phyloP scores from a whole-genome alignment of 139 green algal species.

The Tetraselmis chui region DNA sequence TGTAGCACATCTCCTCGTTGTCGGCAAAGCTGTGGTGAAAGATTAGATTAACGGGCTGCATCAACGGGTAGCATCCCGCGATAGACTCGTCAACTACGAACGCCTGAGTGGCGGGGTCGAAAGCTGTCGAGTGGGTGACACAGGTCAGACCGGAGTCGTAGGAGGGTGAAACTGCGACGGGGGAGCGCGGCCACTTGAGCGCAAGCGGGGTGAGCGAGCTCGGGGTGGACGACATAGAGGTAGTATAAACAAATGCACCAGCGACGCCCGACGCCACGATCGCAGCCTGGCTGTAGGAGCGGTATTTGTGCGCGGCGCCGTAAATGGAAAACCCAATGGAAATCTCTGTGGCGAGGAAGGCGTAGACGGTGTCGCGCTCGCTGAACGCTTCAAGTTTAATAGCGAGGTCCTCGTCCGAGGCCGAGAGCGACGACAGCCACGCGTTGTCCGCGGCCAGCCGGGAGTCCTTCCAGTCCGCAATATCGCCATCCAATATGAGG shows the following conservation, averaged over 20 bases:
- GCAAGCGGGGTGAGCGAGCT: not conserved
- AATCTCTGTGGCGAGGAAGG: not conserved
- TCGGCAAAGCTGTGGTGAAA: not conserved
- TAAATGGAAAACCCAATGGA: not conserved
- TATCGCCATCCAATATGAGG: not conserved
- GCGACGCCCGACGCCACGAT: not conserved
- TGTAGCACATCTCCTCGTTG: not conserved
- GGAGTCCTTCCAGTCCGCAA: not conserved
- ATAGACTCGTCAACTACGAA: not conserved
- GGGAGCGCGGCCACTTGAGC: not conserved
- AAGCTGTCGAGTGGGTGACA: not conserved
- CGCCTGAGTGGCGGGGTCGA: not conserved
- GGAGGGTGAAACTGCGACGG: not conserved
- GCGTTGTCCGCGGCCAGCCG: not conserved
- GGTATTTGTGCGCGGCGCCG: not conserved
- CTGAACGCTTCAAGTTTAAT: not conserved
- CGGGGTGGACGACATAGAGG: not conserved
- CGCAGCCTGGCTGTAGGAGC: not conserved
- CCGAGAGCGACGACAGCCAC: not conserved
- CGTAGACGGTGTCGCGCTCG: not conserved
- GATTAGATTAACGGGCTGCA: not conserved
- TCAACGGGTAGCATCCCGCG: not conserved
- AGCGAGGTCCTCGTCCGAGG: not conserved
- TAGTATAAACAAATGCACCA: not conserved
- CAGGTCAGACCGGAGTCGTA: not conserved